Evolutionary conservation across 2,329 filamentous ascomycete species (phyloP), one percentile per base, ranked within the genome.

Genomic region (Neocucurbitaria cava): DNA sequence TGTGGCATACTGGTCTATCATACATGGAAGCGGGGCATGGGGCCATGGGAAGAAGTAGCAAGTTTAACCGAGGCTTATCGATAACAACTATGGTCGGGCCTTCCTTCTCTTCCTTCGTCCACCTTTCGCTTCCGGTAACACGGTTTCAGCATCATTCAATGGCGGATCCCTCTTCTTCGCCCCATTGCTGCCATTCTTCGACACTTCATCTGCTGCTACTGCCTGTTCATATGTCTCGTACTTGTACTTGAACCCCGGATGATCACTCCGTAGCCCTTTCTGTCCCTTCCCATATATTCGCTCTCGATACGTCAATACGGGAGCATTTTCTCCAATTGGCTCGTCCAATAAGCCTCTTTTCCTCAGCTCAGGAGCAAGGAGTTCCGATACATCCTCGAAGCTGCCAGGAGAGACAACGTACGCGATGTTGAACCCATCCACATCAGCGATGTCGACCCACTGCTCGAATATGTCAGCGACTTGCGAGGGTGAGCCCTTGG

Each of bases 391-490:
- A 44, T 61, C 58, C 31, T 61, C 53, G 45, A 59, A 59, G 31
- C 56, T 64, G 2, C 61, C 61, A 3, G 61, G 61, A 1, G 55
- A 55, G 3, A 57, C 54, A 1, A 64, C 56, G 31, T 64, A 64
- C 5, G 53, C 86, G 70, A 90, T 82, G 68, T 91, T 91, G 73
- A 91, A 91, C 0, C 88, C 88, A 68, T 90, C 88, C 0, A 90
- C 82, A 62, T 89, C 88, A 0, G 85, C 87, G 66, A 89, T 87
- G 3, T 76, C 63, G 0, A 89, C 78, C 87, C 88, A 91, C 1
- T 78, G 71, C 75, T 90, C 86, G 52, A 91, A 78, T 46, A 83
- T 81, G 66, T 91, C 87, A 0, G 87, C 88, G 1, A 90, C 86
- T 58, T 84, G 82, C 15, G 79, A 72, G 0, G 87, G 77, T 0